phyloP scores from a whole-genome alignment of 2,329 filamentous ascomycete species.

The Hymenoscyphus infarciens region DNA sequence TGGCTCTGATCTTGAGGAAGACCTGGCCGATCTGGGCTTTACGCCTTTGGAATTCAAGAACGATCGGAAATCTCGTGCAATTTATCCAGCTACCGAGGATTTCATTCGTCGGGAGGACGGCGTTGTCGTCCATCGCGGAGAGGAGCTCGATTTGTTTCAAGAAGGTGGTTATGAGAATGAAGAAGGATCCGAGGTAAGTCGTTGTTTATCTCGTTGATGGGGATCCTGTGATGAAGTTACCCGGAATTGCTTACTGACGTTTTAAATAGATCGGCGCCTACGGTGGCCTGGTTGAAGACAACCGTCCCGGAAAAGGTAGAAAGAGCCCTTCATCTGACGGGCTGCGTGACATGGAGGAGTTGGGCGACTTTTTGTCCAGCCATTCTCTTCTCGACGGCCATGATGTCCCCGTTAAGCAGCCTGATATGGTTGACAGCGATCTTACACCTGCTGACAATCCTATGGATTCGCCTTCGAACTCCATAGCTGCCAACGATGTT shows the following conservation, averaged over 20 bases:
- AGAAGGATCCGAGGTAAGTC: background rate
- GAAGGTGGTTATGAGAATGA: background rate
- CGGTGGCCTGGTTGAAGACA: background rate
- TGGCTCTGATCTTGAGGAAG: conserved; percentile 30
- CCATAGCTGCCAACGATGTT: background rate
- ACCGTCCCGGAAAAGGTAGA: background rate
- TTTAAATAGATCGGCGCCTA: background rate
- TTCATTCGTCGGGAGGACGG: conserved; percentile 32
- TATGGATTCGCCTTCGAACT: background rate
- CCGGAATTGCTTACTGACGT: background rate
- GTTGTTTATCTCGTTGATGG: background rate
- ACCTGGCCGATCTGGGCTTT: conserved; percentile 22
- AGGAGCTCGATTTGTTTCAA: conserved; percentile 34
- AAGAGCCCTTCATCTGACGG: background rate
- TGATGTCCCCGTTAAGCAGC: background rate
- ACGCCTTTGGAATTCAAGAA: conserved; percentile 17
- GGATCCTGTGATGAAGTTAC: background rate
- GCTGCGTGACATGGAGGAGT: background rate
- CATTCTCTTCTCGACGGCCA: background rate
- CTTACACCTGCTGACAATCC: background rate
- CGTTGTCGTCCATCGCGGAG: conserved; percentile 33
- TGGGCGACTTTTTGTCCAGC: background rate
- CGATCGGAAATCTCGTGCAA: conserved; percentile 9
- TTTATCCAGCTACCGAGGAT: conserved; percentile 15
- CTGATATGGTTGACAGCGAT: background rate